phyloP scores from a whole-genome alignment of 1,139 yeast species.

The Yamadazyma siamensis region DNA sequence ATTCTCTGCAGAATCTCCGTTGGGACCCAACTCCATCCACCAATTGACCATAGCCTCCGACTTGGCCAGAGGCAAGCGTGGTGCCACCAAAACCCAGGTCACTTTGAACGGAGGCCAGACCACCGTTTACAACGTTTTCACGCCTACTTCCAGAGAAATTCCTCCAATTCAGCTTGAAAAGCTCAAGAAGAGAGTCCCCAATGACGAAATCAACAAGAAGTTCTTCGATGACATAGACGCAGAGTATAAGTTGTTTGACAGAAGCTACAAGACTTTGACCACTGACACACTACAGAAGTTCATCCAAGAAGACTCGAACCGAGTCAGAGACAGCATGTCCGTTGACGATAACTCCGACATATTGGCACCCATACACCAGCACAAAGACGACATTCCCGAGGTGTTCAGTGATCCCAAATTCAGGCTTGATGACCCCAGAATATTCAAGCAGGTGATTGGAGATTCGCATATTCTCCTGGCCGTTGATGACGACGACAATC shows the following conservation, averaged over 20 bases:
- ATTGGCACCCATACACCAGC: no score
- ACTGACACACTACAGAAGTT: constrained; percentile 47
- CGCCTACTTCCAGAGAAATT: constrained; percentile 80
- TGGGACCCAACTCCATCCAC: constrained; percentile 77
- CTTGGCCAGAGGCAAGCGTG: constrained; percentile 33
- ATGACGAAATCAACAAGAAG: constrained; percentile 39
- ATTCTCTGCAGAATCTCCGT: constrained; percentile 43
- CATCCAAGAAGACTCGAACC: constrained; percentile 13
- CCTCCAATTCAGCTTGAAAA: constrained; percentile 77
- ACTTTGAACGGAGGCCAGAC: constrained; percentile 41
- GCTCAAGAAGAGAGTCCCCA: constrained; percentile 46
- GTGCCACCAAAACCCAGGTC: constrained; percentile 32
- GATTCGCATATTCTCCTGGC: constrained; percentile 39
- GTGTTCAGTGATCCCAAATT: constrained; percentile 69
- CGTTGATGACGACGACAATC: constrained; percentile 16
- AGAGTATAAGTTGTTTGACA: constrained; percentile 57
- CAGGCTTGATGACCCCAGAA: constrained; percentile 83
- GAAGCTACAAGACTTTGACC: constrained; percentile 46
- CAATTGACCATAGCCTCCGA: constrained; percentile 67
- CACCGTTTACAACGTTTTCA: constrained; percentile 44
- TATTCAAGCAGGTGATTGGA: constrained; percentile 71
- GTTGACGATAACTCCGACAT: constrained; percentile 2
- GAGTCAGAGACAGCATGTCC: constrained; percentile 5
- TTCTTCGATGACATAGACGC: constrained; percentile 46
- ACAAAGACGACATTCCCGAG: constrained; percentile 50